Base-by-base conservation (phyloP, 2,329 filamentous ascomycete genomes). In the Cercospora janseana region DNA sequence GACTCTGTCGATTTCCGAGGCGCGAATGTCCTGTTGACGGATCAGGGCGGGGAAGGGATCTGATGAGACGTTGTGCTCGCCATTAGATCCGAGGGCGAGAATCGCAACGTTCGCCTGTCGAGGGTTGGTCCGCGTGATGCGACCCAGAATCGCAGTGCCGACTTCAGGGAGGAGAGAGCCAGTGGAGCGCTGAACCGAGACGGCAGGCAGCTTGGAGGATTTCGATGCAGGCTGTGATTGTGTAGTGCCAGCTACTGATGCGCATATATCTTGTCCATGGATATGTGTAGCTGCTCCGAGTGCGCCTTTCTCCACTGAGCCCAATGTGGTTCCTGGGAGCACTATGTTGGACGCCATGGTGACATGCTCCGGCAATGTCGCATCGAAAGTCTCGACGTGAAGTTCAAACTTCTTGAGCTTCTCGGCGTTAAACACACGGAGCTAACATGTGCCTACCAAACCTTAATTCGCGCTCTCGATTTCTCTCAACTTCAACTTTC, bases 1-100 rank as follows among this genome's bases (percentile, higher is more conserved):
- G 34, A 96, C 88, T 61, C 88, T 88, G 68, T 97, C 93, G 73
- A 96, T 95, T 73, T 98, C 93, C 13, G 93, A 95, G 3, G 90
- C 89, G 49, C 93, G 80, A 26, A 98, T 88, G 66, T 98, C 93
- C 72, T 97, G 92, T 56, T 63, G 67, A 5, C 66, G 60, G 26
- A 69, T 68, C 3, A 66, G 38, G 6, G 61, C 67, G 1, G 64
- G 63, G 37, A 69, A 64, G 9, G 63, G 45, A 20, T 67, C 64
- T 27, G 51, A 53, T 40, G 54, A 60, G 32, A 61, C 55, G 23
- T 46, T 46, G 38, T 60, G 54, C 31, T 61, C 57, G 52, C 61
- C 64, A 5, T 51, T 49, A 23, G 84, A 78, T 50, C 87, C 82
- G 20, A 96, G 86, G 52, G 92, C 86, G 52, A 95, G 79, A 60